Evolutionary conservation across 2,329 filamentous ascomycete species (phyloP).

Genomic region (Monosporascus ibericus): DNA sequence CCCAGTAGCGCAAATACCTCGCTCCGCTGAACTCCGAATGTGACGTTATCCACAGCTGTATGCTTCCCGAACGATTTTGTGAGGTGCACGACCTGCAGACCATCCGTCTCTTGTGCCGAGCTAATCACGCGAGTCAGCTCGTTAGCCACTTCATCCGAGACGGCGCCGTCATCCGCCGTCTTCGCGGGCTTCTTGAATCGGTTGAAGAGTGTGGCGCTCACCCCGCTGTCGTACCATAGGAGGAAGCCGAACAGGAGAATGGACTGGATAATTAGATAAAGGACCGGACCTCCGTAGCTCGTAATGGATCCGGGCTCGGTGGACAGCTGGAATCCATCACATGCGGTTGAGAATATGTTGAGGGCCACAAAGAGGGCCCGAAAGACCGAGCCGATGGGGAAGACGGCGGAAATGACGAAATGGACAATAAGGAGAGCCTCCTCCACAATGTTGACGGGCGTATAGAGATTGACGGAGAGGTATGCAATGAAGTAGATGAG

Average conservation of each 20-base stretch:
- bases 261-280: constrained; percentile 74
- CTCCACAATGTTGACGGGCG: constrained; percentile 64
- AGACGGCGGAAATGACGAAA: constrained; percentile 66
- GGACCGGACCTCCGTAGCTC: constrained; percentile 76
- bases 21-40: constrained; percentile 71
- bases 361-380: constrained; percentile 70
- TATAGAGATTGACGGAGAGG: constrained; percentile 67
- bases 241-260: constrained; percentile 65
- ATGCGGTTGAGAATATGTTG: constrained; percentile 79
- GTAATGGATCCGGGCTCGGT: constrained; percentile 64
- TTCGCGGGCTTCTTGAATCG: constrained; percentile 24
- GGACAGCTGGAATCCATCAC: constrained; percentile 57
- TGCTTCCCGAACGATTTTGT: constrained; percentile 73
- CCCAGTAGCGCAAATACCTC: constrained; percentile 87
- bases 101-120: constrained; percentile 44
- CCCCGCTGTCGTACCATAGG: constrained; percentile 75
- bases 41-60: constrained; percentile 80
- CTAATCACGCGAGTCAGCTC: constrained; percentile 59
- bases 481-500: constrained; percentile 67
- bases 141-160: constrained; percentile 49
- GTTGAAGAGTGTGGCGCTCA: constrained; percentile 44
- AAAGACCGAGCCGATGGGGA: constrained; percentile 71
- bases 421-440: constrained; percentile 61
- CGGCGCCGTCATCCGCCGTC: constrained; percentile 22
- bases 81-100: constrained; percentile 72